phyloP scores from a whole-genome alignment of 2,329 filamentous ascomycete species.

The Colletotrichum truncatum region DNA sequence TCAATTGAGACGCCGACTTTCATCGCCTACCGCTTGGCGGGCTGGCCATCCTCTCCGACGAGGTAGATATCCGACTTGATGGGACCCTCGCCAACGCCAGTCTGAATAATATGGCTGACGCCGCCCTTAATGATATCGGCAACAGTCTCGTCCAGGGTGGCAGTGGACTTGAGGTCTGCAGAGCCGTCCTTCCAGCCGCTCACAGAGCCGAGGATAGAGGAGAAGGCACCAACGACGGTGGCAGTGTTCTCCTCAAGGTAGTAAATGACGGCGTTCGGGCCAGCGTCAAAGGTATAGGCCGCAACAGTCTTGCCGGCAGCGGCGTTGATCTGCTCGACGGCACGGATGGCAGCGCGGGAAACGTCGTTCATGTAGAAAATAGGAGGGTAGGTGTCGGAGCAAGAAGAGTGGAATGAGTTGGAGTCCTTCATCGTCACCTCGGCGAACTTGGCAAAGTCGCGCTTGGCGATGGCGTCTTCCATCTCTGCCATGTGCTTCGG shows the following conservation, averaged over 20 bases:
- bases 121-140: conserved; percentile 76
- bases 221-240: conserved; percentile 81
- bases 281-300: conserved; percentile 97
- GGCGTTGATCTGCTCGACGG: conserved; percentile 89
- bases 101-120: conserved; percentile 89
- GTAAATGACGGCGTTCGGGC: conserved; percentile 96
- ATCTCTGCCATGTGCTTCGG: conserved; percentile 85
- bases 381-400: conserved; percentile 93
- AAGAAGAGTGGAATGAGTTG: conserved; percentile 96
- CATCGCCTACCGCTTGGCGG: conserved; percentile 41
- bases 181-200: conserved; percentile 76
- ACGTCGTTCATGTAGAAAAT: conserved; percentile 99
- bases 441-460: conserved; percentile 88
- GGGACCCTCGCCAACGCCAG: conserved; percentile 90
- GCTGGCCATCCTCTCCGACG: conserved; percentile 72
- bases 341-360: conserved; percentile 83
- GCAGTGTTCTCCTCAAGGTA: conserved; percentile 83
- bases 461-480: conserved; percentile 80
- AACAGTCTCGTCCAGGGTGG: conserved; percentile 73
- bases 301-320: conserved; percentile 81
- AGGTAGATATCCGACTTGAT: conserved; percentile 81
- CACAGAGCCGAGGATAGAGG: conserved; percentile 69
- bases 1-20: neutral
- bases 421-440: conserved; percentile 95
- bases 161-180: conserved; percentile 60